Conservation (phyloP, 169 alveolate genomes). For the Prorocentrum cordatum region DNA sequence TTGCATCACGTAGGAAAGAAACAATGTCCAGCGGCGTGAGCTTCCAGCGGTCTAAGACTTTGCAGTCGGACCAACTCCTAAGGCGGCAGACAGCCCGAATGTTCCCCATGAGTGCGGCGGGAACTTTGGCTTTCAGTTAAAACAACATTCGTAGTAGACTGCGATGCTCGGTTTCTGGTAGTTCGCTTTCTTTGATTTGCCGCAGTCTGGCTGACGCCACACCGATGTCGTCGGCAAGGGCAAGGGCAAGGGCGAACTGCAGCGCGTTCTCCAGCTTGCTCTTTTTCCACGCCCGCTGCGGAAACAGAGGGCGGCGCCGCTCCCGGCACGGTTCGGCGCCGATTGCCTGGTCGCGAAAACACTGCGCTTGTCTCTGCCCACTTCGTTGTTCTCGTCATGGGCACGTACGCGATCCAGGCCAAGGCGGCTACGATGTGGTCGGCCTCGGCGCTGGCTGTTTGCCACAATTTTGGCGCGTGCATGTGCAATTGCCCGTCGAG, state of each 20-base stretch:
- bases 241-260: neutral
- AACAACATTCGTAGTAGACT: neutral
- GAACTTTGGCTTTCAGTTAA: neutral
- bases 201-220: neutral
- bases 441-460: neutral
- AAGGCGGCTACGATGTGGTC: neutral
- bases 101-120: neutral
- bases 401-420: neutral
- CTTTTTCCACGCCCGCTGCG: too few species aligned
- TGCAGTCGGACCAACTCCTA: neutral
- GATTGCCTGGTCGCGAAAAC: neutral
- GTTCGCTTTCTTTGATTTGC: neutral
- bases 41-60: neutral
- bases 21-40: neutral
- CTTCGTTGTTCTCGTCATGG: neutral
- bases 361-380: neutral
- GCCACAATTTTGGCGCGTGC: neutral
- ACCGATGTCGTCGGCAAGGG: neutral
- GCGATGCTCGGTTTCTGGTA: neutral
- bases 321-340: neutral
- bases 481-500: neutral
- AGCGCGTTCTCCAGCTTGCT: neutral
- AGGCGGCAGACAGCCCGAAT: neutral
- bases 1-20: neutral
- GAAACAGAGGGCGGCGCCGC: too few species aligned